A percentile compares a stretch with the other conserved stretches of the same genome.
These are phyloP conservation scores for Xerocomus brunneocitrinus DNA, from an alignment of 768 basidiomycete genomes.

Conservation along the genomic window DNA sequence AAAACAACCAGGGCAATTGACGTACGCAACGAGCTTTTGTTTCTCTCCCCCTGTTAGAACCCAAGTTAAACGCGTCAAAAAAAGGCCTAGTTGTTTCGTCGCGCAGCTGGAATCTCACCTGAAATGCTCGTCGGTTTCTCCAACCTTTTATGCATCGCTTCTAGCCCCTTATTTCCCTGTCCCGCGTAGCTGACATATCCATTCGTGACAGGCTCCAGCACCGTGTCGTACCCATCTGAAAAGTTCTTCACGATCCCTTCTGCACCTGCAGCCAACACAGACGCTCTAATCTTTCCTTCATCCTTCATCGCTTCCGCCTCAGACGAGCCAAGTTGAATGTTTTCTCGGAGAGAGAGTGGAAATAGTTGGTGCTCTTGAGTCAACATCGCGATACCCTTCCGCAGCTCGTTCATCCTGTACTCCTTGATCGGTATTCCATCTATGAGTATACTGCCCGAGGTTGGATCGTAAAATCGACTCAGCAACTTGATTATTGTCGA, in stretches of 20 bases:
- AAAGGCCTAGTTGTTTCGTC: not conserved
- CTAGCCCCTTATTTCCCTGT: slow-evolving; percentile 9
- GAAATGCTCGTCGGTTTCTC: slow-evolving; percentile 22
- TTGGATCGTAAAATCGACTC: slow-evolving; percentile 30
- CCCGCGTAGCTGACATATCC: slow-evolving; percentile 27
- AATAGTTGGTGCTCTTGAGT: slow-evolving; percentile 38
- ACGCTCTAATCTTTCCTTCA: slow-evolving; percentile 14
- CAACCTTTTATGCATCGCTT: slow-evolving; percentile 16
- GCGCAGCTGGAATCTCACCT: slow-evolving; percentile 7
- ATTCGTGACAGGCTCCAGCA: slow-evolving; percentile 31
- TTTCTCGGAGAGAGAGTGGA: slow-evolving; percentile 38
- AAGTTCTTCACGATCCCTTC: slow-evolving; percentile 38
- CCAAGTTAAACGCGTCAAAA: not conserved
- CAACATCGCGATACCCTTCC: slow-evolving; percentile 38
- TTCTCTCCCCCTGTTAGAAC: slow-evolving; percentile 25
- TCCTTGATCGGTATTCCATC: slow-evolving; percentile 35
- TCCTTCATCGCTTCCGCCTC: slow-evolving; percentile 11
- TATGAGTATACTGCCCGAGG: slow-evolving; percentile 35
- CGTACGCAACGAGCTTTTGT: slow-evolving; percentile 29
- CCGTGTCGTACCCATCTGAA: slow-evolving; percentile 34
- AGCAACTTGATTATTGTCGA: slow-evolving; percentile 40
- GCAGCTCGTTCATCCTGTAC: slow-evolving; percentile 32
- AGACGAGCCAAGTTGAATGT: slow-evolving; percentile 34
- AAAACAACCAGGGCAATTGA: not conserved
- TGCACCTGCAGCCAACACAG: slow-evolving; percentile 36